Evolutionary conservation across 192 early-diverging fungal genomes (phyloP).

Genomic region (Backusella parvicylindrica): DNA sequence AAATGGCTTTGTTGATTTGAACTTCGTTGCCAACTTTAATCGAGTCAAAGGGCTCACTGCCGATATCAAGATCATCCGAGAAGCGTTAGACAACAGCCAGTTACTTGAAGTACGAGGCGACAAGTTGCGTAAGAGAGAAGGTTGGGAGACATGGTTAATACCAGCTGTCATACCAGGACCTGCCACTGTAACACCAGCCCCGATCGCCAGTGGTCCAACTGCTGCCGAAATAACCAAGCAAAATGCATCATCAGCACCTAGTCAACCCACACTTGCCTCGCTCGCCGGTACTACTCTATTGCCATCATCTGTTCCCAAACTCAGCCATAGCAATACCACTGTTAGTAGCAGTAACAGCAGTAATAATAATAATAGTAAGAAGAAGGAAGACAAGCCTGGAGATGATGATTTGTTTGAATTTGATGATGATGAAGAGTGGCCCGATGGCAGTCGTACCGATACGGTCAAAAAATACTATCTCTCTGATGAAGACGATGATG

Average conservation of each 20-base stretch:
- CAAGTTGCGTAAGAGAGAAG: constrained; percentile 64
- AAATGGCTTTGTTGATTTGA: constrained; percentile 78
- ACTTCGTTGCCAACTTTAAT: constrained; percentile 83
- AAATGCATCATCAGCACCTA: background rate
- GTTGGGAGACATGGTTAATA: constrained; percentile 81
- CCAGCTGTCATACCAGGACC: constrained; percentile 23
- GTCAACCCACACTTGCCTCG: background rate
- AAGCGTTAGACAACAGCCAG: constrained; percentile 45
- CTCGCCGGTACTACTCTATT: background rate
- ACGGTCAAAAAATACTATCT: constrained; percentile 47
- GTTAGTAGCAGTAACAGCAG: background rate
- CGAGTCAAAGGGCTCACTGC: constrained; percentile 74
- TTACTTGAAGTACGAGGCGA: constrained; percentile 25
- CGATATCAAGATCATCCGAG: constrained; percentile 60
- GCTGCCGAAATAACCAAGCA: background rate
- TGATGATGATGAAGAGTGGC: constrained; percentile 76
- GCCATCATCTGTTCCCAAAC: background rate
- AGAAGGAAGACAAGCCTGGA: background rate
- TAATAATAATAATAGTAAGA: background rate
- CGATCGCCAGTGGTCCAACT: background rate
- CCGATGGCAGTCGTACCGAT: constrained; percentile 43
- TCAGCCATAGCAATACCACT: too few species aligned
- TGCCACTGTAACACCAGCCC: background rate
- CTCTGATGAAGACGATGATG: constrained; percentile 48
- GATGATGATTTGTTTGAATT: constrained; percentile 67